phyloP scores from a whole-genome alignment of 352 stramenopile species.

The Phytophthora lateralis region DNA sequence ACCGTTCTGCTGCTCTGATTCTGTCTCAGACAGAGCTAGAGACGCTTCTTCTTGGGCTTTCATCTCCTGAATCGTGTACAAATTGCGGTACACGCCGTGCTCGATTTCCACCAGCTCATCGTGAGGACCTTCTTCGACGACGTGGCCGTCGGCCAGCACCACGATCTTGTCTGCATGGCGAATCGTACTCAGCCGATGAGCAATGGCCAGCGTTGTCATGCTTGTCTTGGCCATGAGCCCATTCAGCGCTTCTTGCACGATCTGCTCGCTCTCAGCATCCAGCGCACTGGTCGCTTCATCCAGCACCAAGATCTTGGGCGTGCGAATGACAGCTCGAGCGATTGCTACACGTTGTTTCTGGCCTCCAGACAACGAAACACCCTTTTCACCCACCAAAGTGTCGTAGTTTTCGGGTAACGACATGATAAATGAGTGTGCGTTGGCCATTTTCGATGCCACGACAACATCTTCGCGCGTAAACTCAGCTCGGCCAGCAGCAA shows the following conservation, averaged over 20 bases:
- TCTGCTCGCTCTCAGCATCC: slow-evolving; percentile 36
- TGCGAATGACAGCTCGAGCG: slow-evolving; percentile 63
- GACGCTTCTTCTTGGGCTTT: too few species aligned
- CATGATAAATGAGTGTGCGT: slow-evolving; percentile 59
- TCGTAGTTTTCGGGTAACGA: slow-evolving; percentile 88
- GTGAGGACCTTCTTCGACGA: too few species aligned
- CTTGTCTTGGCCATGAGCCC: slow-evolving; percentile 28
- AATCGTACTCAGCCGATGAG: slow-evolving; percentile 89
- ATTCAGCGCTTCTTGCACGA: slow-evolving; percentile 5
- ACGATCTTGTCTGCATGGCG: slow-evolving; percentile 27
- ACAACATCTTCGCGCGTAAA: slow-evolving; percentile 58
- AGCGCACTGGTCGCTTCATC: slow-evolving; percentile 37
- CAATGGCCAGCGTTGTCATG: slow-evolving; percentile 84
- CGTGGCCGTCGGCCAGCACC: not conserved
- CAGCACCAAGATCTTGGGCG: slow-evolving; percentile 76
- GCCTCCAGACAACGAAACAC: slow-evolving; percentile 37
- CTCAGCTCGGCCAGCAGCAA: slow-evolving; percentile 35
- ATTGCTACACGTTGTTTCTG: slow-evolving; percentile 46
- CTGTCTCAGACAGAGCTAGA: too few species aligned
- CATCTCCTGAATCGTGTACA: too few species aligned
- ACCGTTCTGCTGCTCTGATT: too few species aligned
- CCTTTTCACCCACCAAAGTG: slow-evolving; percentile 43
- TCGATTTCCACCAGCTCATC: too few species aligned
- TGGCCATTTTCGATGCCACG: slow-evolving; percentile 47
- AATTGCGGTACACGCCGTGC: too few species aligned